Evolutionary conservation across 768 basidiomycete genomes (phyloP).

Genomic region (Epithele typhae): DNA sequence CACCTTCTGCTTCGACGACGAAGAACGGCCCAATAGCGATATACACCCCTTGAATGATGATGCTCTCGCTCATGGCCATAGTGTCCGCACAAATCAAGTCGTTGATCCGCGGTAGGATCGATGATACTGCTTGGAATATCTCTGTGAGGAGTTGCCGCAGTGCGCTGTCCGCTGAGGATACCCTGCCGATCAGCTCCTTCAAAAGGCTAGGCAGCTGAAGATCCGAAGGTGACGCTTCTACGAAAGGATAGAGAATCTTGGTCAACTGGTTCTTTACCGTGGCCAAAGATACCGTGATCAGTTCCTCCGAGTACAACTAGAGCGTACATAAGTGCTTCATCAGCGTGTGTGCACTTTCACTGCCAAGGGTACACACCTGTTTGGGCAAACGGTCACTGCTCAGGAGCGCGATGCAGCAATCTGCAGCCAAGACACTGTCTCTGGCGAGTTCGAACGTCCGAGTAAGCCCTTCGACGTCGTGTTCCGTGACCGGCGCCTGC

Average conservation of each 20-base stretch:
- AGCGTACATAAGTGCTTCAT: neutral
- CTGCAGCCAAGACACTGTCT: constrained; percentile 78
- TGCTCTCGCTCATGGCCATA: constrained; percentile 80
- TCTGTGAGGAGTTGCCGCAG: constrained; percentile 55
- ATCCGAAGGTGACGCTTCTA: constrained; percentile 58
- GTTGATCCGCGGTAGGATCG: constrained; percentile 71
- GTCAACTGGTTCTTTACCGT: constrained; percentile 78
- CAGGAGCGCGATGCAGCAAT: constrained; percentile 76
- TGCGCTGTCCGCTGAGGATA: constrained; percentile 27
- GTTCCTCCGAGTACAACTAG: constrained; percentile 91
- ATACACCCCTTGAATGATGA: constrained; percentile 91
- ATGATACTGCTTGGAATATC: constrained; percentile 67
- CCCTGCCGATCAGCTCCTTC: constrained; percentile 42
- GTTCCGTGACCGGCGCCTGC: constrained; percentile 31
- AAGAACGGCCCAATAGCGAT: constrained; percentile 95
- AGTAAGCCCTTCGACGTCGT: constrained; percentile 47
- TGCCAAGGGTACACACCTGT: constrained; percentile 49
- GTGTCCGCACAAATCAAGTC: constrained; percentile 67
- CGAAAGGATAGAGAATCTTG: constrained; percentile 79
- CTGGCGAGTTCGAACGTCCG: constrained; percentile 54
- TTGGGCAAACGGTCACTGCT: constrained; percentile 79
- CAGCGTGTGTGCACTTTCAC: neutral
- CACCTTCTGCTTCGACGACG: constrained; percentile 61
- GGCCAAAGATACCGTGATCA: constrained; percentile 74
- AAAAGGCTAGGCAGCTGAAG: constrained; percentile 44